Evolutionary conservation across 192 early-diverging fungal genomes (phyloP).

Genomic region (Coemansia sp.): DNA sequence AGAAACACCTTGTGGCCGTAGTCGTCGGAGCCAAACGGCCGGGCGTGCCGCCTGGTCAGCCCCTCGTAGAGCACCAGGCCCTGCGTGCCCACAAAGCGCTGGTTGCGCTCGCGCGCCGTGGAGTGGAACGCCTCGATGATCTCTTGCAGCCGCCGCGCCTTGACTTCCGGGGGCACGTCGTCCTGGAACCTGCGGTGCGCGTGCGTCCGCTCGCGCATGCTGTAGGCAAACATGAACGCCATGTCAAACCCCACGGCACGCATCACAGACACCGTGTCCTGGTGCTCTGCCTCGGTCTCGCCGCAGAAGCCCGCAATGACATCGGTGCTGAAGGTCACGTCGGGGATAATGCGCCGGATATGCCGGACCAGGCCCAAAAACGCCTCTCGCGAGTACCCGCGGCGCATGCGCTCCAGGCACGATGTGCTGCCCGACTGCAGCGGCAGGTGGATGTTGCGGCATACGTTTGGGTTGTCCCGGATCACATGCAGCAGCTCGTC

Average conservation of each 20-base stretch:
- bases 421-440: slow-evolving; percentile 68
- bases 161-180: slow-evolving; percentile 65
- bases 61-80: slow-evolving; percentile 62
- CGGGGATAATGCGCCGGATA: slow-evolving; percentile 66
- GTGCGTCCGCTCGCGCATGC: slow-evolving; percentile 72
- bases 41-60: slow-evolving; percentile 37
- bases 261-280: slow-evolving; percentile 68
- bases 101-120: slow-evolving; percentile 55
- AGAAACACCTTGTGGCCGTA: slow-evolving; percentile 68
- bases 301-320: slow-evolving; percentile 78
- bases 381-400: slow-evolving; percentile 71
- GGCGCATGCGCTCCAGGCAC: slow-evolving; percentile 69
- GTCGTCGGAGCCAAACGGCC: slow-evolving; percentile 62
- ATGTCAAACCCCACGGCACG: slow-evolving; percentile 65
- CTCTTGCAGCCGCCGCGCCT: slow-evolving; percentile 61
- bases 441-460: slow-evolving; percentile 71
- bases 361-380: slow-evolving; percentile 64
- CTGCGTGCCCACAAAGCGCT: slow-evolving; percentile 50
- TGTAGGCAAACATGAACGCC: slow-evolving; percentile 80
- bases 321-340: slow-evolving; percentile 71
- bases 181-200: slow-evolving; percentile 66
- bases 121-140: slow-evolving; percentile 66
- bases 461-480: slow-evolving; percentile 65
- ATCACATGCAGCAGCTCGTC: slow-evolving; percentile 68
- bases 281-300: slow-evolving; percentile 70